Base-by-base conservation (phyloP, 2,329 filamentous ascomycete species). In the Corinectria fuckeliana region DNA sequence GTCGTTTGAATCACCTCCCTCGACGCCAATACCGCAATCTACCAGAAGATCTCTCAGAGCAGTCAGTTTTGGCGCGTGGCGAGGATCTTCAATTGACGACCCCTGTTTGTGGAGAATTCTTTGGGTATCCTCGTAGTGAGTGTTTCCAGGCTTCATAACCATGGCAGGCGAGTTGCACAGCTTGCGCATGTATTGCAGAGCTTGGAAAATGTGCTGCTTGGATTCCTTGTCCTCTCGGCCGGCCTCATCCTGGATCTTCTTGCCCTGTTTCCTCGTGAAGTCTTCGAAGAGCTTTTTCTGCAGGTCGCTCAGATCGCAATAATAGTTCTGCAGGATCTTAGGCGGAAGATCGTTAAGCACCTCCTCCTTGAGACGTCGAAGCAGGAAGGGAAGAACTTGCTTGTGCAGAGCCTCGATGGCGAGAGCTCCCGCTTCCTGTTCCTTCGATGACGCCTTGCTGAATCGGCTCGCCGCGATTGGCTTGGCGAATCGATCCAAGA, bases 301-400 rank as follows among this genome's bases (percentile, higher is more conserved):
- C 50, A 99, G 81, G 56, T 99, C 95, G 70, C 92, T 97, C 16
- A 97, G 88, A 72, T 99, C 95, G 76, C 95, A 99, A 79, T 99
- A 99, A 80, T 99, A 99, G 76, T 99, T 99, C 75, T 99, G 95
- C 50, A 99, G 81, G 70, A 99, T 99, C 87, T 99, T 99, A 7
- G 95, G 95, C 2, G 95, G 95, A 8, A 99, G 82, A 71, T 99
- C 95, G 68, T 99, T 91, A 60, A 99, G 82, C 16, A 99, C 95
- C 75, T 99, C 95, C 78, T 99, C 95, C 78, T 99, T 99, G 68
- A 99, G 85, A 69, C 95, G 93, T 61, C 95, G 92, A 36, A 99
- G 86, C 62, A 99, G 82, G 88, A 99, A 99, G 1, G 95, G 95
- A 30, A 99, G 81, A 2, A 99, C 96, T 74, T 99, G 95, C 75